Base-by-base conservation (phyloP, 768 basidiomycete species). In the Boletus huronensis region DNA sequence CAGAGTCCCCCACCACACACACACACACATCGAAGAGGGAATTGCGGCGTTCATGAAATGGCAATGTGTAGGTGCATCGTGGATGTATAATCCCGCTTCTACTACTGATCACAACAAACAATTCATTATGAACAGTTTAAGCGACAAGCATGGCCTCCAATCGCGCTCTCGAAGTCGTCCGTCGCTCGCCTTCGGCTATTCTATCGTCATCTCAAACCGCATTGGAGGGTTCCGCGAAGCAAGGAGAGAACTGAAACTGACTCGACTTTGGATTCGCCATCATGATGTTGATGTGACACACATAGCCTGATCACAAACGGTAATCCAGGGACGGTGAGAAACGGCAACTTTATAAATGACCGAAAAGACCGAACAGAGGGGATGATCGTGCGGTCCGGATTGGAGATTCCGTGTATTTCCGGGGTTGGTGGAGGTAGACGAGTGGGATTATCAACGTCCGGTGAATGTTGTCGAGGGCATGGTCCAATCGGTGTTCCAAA, bases 151-250 rank as follows among this genome's bases (percentile, higher is more conserved):
- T 44, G 29, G 54, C 58, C 48, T 34, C 26, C 28, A 19, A 17
- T 56, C 16, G 9, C 21, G 21, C 58, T 45, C 46, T 26, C n/a
- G 25, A 21, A 40, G 16, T 34, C 11, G 39, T 28, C 21, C 13
- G 29, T 17, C 31, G 28, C 34, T 8, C 6, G n/a, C 6, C n/a
- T 7, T 57, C 41, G 35, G 38, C 8, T 3, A 17, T 17, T 23
- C 21, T 29, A 6, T 43, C 11, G 38, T 16, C 53, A 29, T 21
- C n/a, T 21, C 13, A 41, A 17, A 11, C 31, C 26, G n/a, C 10
- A 32, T 31, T 26, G 40, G 35, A 17, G 32, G 36, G 36, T 25
- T 67, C 64, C 65, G 65, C 53, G 55, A 64, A 67, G 52, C 54
- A 58, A 62, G 64, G 64, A 54, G 8, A 36, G 49, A 57, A 35